These are phyloP conservation scores for Pythium guiyangense DNA, from an alignment of 352 stramenopile genomes.

Conservation along the genomic window DNA sequence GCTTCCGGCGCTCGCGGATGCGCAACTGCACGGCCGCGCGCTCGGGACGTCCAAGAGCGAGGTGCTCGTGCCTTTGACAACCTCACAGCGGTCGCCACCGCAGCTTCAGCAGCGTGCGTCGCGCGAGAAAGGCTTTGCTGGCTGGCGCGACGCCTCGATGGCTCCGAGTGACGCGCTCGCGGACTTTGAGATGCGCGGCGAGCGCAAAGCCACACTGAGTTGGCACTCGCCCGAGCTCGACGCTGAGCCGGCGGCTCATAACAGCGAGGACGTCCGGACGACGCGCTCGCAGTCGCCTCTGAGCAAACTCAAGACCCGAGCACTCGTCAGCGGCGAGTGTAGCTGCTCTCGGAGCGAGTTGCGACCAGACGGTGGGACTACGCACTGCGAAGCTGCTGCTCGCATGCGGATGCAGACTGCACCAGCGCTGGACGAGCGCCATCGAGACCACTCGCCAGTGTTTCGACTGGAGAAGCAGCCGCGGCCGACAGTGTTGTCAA, in stretches of 20 bases:
- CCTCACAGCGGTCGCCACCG: background rate
- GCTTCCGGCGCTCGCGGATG: background rate
- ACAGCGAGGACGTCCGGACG: background rate
- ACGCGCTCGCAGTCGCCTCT: background rate
- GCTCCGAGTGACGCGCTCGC: background rate
- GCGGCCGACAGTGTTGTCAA: background rate
- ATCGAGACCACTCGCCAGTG: conserved; percentile 2
- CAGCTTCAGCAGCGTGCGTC: background rate
- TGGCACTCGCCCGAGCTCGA: background rate
- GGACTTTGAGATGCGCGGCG: conserved; percentile 2
- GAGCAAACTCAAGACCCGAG: background rate
- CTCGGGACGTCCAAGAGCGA: background rate
- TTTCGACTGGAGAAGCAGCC: conserved; percentile 10
- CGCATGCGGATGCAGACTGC: background rate
- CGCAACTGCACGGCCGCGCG: background rate
- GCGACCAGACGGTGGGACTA: background rate
- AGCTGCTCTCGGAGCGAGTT: conserved; percentile 9
- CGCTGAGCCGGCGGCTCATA: background rate
- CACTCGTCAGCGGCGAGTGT: background rate
- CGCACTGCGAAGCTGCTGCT: conserved; percentile 10
- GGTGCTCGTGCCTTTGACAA: background rate
- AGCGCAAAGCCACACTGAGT: background rate
- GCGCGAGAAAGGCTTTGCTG: background rate
- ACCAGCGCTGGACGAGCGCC: background rate
- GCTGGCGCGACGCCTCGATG: background rate